Base-by-base conservation (phyloP, 345 rosid species). In the Eucalyptus tenuipes region DNA sequence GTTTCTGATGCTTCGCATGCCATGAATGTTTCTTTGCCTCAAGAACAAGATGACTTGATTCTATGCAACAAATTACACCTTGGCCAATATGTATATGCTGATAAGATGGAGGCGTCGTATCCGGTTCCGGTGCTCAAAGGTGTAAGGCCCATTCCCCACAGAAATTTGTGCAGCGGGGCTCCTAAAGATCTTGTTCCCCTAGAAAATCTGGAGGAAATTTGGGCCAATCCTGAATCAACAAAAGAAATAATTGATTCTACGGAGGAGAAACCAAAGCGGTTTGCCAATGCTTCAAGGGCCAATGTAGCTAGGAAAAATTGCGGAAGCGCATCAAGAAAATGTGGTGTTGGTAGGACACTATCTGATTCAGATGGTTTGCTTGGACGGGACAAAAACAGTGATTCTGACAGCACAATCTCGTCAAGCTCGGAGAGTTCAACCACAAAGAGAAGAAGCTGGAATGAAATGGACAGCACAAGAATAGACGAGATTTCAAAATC, bases 41-140 rank as follows among this genome's bases (percentile, higher is more conserved):
- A 92, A 88, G 94, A 94, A 88, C 93, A 94, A 47, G 95, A 94
- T 85, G 95, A 94, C 55, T 93, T 96, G 94, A 91, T 97, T 88
- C 91, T 97, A 2, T 89, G 89, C 52, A 92, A 95, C 90, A 93
- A 91, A 88, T 90, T 96, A 88, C 96, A 93, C 48, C 93, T 93
- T 13, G 98, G 96, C 9, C 96, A 97, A 84, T 88, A 92, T 48
- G 89, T 96, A 47, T 93, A 94, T 33, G 95, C 94, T 0, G 93
- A 92, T 75, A 92, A 89, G 88, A 90, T 96, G 82, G 97, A 95
- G 88, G 91, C 94, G 6, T 92, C 95, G 4, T 93, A 94, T 93
- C 99, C 98, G 10, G 95, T 95, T 86, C 98, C 97, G 5, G 57
- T 91, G 92, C 93, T 95, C 44, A 93, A 92, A 91, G 95, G 96